These are phyloP conservation scores for Kluyveromyces sp. DNA, from an alignment of 1,139 yeast genomes.

Conservation along the genomic window DNA sequence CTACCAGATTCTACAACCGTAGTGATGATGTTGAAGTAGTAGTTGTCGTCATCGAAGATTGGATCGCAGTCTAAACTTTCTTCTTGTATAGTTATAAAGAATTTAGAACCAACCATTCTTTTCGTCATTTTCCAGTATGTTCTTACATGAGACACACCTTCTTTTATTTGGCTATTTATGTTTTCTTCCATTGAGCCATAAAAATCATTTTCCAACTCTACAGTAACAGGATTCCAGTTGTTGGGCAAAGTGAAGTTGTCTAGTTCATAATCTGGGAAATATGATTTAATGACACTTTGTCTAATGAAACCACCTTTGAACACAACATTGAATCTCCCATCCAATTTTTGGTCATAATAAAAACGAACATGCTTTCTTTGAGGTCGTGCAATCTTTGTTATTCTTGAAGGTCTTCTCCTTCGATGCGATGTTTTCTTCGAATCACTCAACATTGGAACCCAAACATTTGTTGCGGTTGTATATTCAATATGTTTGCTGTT, in stretches of 20 bases:
- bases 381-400: constrained; percentile 1
- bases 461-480: neutral
- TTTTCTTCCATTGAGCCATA: neutral
- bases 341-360: neutral
- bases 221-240: constrained; percentile 1
- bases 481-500: neutral
- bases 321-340: neutral
- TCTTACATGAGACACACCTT: neutral
- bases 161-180: neutral
- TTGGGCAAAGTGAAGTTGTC: neutral
- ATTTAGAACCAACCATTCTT: neutral
- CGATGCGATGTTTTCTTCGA: neutral
- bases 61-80: neutral
- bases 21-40: constrained; percentile 1
- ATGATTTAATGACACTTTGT: neutral
- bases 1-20: constrained; percentile 1
- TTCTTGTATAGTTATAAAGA: neutral
- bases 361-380: neutral
- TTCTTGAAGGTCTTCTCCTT: neutral
- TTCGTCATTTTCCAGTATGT: constrained; percentile 1
- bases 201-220: neutral
- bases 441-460: neutral
- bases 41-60: neutral
- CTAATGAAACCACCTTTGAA: constrained; percentile 1
- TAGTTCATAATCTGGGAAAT: neutral